These are phyloP conservation scores for Camelina laxa DNA, from an alignment of 345 rosid species.

Conservation along the genomic window DNA sequence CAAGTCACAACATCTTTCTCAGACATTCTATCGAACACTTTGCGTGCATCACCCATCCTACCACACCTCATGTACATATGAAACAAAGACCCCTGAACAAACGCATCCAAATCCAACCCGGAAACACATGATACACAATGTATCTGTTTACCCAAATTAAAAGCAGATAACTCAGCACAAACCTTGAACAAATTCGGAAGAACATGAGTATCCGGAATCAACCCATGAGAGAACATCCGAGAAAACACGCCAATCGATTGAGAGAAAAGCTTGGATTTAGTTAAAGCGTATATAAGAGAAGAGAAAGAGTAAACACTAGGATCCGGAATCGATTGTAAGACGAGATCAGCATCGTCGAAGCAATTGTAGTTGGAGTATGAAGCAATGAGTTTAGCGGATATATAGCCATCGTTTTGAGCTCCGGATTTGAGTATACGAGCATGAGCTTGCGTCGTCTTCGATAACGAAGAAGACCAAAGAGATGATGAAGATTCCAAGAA, in stretches of 20 bases:
- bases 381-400: slow-evolving; percentile 49
- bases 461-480: slow-evolving; percentile 34
- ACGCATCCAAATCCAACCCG: slow-evolving; percentile 45
- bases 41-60: slow-evolving; percentile 51
- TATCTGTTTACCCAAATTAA: slow-evolving; percentile 42
- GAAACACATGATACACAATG: slow-evolving; percentile 40
- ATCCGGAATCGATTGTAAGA: slow-evolving; percentile 42
- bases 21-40: slow-evolving; percentile 58
- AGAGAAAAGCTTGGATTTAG: slow-evolving; percentile 41
- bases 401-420: slow-evolving; percentile 34
- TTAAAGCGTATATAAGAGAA: slow-evolving; percentile 51
- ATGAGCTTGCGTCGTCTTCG: slow-evolving; percentile 43
- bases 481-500: slow-evolving; percentile 38
- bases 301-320: slow-evolving; percentile 48
- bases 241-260: slow-evolving; percentile 48
- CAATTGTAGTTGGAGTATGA: slow-evolving; percentile 43
- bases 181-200: slow-evolving; percentile 55
- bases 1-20: slow-evolving; percentile 55
- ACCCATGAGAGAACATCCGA: slow-evolving; percentile 51
- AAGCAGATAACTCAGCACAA: slow-evolving; percentile 48
- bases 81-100: slow-evolving; percentile 58
- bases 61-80: slow-evolving; percentile 59
- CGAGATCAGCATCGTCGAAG: slow-evolving; percentile 51
- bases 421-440: slow-evolving; percentile 49
- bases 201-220: slow-evolving; percentile 48